Conservation (phyloP, 805 yeast genomes). For the Hanseniaspora lachancei region DNA sequence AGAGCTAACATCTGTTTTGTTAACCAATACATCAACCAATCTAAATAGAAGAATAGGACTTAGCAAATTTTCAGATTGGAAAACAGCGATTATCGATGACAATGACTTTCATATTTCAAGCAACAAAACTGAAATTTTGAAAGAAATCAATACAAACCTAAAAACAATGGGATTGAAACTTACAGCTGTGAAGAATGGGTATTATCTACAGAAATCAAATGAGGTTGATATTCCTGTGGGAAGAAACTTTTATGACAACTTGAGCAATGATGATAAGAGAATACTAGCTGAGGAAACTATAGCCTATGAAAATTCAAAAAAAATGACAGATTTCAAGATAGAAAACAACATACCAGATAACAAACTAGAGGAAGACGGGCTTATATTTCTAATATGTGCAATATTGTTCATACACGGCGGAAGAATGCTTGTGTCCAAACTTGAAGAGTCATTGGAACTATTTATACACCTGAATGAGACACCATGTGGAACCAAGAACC, state of each 20-base stretch:
- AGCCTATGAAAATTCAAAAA: background rate
- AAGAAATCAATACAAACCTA: background rate
- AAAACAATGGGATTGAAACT: background rate
- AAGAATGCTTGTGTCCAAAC: background rate
- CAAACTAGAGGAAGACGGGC: constrained; percentile 5
- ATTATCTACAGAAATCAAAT: background rate
- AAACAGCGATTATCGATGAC: background rate
- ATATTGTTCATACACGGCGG: constrained; percentile 1
- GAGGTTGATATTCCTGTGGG: background rate
- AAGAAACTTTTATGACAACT: background rate
- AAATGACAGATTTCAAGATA: constrained; percentile 5
- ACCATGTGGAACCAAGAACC: background rate
- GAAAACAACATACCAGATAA: constrained; percentile 3
- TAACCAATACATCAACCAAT: background rate
- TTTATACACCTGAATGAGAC: constrained; percentile 3
- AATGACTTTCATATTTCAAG: background rate
- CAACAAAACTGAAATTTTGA: background rate
- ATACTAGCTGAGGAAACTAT: background rate
- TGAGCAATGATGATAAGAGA: background rate
- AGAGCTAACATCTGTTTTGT: background rate
- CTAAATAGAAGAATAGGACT: background rate
- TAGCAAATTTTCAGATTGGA: constrained; percentile 5
- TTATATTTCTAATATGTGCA: background rate
- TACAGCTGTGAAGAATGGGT: background rate
- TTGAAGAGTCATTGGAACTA: background rate